These are phyloP conservation scores for Cryphonectria radicalis DNA, from an alignment of 2,329 filamentous ascomycete genomes.

Conservation along the genomic window DNA sequence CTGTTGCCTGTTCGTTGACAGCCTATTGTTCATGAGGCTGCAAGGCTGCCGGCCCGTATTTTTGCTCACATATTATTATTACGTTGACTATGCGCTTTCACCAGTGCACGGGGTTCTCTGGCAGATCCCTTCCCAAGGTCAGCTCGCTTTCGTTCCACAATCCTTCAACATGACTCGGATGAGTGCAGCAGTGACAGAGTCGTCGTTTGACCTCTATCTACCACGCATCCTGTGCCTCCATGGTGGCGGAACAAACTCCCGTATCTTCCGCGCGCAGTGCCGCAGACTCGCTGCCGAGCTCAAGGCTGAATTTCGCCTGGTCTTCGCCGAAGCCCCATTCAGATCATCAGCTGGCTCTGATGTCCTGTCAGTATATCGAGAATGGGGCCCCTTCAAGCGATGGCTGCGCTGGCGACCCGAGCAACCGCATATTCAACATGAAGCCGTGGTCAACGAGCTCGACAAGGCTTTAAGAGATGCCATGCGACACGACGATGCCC, in stretches of 20 bases:
- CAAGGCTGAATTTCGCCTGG: slow-evolving; percentile 64
- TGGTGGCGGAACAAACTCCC: slow-evolving; percentile 72
- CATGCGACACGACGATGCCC: background rate
- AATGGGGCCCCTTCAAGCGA: slow-evolving; percentile 63
- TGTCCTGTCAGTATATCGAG: slow-evolving; percentile 65
- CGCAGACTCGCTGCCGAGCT: slow-evolving; percentile 56
- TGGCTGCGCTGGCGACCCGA: slow-evolving; percentile 66
- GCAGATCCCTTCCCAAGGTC: background rate
- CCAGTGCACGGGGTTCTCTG: background rate
- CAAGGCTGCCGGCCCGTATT: background rate
- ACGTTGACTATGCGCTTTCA: background rate
- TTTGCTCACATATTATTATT: background rate
- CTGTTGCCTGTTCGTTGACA: background rate
- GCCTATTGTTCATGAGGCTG: background rate
- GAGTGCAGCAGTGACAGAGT: slow-evolving; percentile 4
- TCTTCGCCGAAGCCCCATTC: slow-evolving; percentile 73
- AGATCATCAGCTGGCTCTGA: slow-evolving; percentile 63
- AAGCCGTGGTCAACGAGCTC: background rate
- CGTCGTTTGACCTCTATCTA: slow-evolving; percentile 35
- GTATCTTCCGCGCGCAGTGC: slow-evolving; percentile 69
- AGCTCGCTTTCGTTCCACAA: slow-evolving; percentile 7
- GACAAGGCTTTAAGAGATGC: slow-evolving; percentile 4
- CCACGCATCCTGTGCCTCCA: slow-evolving; percentile 79
- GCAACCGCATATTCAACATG: slow-evolving; percentile 43
- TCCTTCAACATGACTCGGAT: slow-evolving; percentile 15